phyloP scores from a whole-genome alignment of 805 yeast species.

The Wickerhamiella spandovensis region DNA sequence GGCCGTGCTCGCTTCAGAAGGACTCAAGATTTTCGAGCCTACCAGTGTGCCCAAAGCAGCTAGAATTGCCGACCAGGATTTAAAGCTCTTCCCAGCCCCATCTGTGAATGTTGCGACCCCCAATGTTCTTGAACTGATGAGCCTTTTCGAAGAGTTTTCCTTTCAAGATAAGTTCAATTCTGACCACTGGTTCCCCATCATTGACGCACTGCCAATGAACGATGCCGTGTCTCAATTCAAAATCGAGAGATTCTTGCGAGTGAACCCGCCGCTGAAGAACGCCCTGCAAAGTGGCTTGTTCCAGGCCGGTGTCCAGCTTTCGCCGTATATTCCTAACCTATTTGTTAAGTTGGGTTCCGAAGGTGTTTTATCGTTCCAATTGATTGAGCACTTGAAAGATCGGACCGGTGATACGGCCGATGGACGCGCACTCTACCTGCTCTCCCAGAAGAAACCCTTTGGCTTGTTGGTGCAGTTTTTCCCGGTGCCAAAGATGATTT shows the following conservation, averaged over 20 bases:
- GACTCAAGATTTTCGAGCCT: conserved; percentile 47
- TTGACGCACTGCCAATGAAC: conserved; percentile 44
- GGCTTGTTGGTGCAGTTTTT: conserved; percentile 57
- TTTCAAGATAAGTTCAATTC: conserved; percentile 35
- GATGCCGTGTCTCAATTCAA: conserved; percentile 20
- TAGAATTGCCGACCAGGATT: conserved; percentile 28
- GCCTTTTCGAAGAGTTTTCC: conserved; percentile 39
- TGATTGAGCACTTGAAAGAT: conserved; percentile 19
- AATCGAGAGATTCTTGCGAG: conserved; percentile 16
- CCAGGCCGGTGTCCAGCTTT: conserved; percentile 56
- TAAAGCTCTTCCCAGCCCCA: conserved; percentile 37
- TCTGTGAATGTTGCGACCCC: conserved; percentile 45
- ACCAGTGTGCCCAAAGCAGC: conserved; percentile 56
- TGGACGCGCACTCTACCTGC: conserved; percentile 16
- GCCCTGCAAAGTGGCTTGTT: conserved; percentile 28
- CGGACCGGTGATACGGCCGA: conserved; percentile 17
- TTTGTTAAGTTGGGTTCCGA: conserved; percentile 52
- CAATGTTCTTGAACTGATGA: conserved; percentile 45
- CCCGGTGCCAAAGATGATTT: conserved; percentile 27
- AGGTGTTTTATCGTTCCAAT: conserved; percentile 41
- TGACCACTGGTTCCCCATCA: conserved; percentile 60
- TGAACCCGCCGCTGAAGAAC: conserved; percentile 18
- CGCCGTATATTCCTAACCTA: conserved; percentile 60
- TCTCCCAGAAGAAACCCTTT: conserved; percentile 15
- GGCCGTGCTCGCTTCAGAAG: conserved; percentile 23